Conservation (phyloP, 2,329 filamentous ascomycete species). For the Botrytis fragariae region DNA sequence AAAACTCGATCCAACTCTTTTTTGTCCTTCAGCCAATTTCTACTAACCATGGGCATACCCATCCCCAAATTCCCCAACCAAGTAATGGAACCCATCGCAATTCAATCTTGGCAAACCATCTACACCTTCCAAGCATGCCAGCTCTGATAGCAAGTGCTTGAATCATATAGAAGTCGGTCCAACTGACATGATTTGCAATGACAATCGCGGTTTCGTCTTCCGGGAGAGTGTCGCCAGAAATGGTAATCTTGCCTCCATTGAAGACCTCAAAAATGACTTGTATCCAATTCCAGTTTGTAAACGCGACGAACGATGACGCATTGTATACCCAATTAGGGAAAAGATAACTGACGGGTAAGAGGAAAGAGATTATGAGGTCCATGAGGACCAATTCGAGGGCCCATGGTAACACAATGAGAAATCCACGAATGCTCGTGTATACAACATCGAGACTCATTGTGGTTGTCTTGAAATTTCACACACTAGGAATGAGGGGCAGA, state of each 20-base stretch:
- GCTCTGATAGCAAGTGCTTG: slow-evolving; percentile 53
- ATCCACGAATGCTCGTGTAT: slow-evolving; percentile 43
- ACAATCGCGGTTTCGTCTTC: slow-evolving; percentile 58
- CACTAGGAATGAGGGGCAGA: neutral
- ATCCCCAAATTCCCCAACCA: slow-evolving; percentile 63
- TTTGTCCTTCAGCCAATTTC: slow-evolving; percentile 57
- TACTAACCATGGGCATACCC: slow-evolving; percentile 61
- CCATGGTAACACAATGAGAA: slow-evolving; percentile 50
- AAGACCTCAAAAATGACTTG: slow-evolving; percentile 54
- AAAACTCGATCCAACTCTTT: slow-evolving; percentile 58
- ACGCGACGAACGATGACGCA: slow-evolving; percentile 53
- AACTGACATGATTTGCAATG: slow-evolving; percentile 58
- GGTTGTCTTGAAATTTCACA: neutral
- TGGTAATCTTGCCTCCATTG: slow-evolving; percentile 53
- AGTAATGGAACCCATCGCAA: slow-evolving; percentile 58
- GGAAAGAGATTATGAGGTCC: slow-evolving; percentile 50
- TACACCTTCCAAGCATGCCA: slow-evolving; percentile 59
- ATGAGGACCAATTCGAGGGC: slow-evolving; percentile 50
- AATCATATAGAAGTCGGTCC: slow-evolving; percentile 64
- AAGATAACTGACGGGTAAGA: slow-evolving; percentile 48
- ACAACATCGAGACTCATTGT: slow-evolving; percentile 7
- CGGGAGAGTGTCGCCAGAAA: slow-evolving; percentile 53
- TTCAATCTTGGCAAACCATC: slow-evolving; percentile 62
- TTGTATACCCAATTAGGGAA: slow-evolving; percentile 52
- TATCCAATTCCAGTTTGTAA: slow-evolving; percentile 55